Evolutionary conservation across 768 basidiomycete species (phyloP).

Genomic region (Ephemerocybe angulata): DNA sequence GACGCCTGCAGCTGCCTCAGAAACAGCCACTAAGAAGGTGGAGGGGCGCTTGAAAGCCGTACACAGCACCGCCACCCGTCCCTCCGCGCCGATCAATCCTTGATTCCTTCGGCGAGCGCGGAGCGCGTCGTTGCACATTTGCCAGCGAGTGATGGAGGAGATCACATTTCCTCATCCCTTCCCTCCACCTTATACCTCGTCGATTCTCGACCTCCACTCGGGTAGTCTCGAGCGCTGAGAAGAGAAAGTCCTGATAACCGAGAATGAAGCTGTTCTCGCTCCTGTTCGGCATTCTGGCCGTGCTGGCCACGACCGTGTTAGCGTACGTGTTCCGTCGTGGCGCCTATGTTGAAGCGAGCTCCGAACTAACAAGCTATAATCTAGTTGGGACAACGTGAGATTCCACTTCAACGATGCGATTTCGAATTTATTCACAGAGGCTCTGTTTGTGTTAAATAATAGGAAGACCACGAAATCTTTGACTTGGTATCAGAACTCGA

Average conservation of each 20-base stretch:
- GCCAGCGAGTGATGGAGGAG: too few relatives aligned
- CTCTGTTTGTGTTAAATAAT: neutral
- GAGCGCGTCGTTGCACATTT: too few relatives aligned
- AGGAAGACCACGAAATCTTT: constrained; percentile 97
- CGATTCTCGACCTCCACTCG: neutral
- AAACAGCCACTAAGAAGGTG: too few relatives aligned
- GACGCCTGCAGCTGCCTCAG: too few relatives aligned
- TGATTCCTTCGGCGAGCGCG: too few relatives aligned
- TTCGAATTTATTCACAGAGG: constrained; percentile 1
- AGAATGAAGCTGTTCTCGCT: constrained; percentile 50
- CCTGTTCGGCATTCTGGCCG: constrained; percentile 45
- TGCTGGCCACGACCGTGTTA: constrained; percentile 48
- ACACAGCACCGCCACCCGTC: too few relatives aligned
- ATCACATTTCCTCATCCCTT: too few relatives aligned
- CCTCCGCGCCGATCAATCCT: too few relatives aligned
- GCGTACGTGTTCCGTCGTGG: constrained; percentile 55
- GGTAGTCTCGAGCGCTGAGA: neutral
- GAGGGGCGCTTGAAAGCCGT: too few relatives aligned
- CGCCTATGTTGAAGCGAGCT: too few relatives aligned
- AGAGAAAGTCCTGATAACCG: neutral
- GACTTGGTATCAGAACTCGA: constrained; percentile 84
- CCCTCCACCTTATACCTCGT: too few relatives aligned
- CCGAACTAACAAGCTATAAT: too few relatives aligned
- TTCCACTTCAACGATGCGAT: neutral
- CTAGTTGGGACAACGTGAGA: constrained; percentile 72